These are phyloP conservation scores for Morella rubra DNA, from an alignment of 306 rosid genomes.

Conservation along the genomic window DNA sequence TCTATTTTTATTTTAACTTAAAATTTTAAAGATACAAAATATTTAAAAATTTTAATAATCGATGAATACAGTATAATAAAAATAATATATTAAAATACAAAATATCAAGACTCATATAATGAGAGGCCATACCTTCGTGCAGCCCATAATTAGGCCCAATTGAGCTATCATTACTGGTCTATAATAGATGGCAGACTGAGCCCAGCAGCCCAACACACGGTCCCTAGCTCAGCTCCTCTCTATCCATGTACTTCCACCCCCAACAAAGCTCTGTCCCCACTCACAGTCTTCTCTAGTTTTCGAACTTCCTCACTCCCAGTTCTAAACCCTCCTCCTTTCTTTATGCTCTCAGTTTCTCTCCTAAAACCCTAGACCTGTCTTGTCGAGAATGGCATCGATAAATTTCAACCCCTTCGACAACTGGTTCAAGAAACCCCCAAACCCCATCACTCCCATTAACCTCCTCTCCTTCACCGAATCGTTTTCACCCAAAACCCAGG, in stretches of 20 bases:
- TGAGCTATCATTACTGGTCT: too few relatives aligned
- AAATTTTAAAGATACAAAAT: too few relatives aligned
- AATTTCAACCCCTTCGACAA: constrained; percentile 72
- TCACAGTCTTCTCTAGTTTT: background rate
- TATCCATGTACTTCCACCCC: background rate
- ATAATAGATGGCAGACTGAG: too few relatives aligned
- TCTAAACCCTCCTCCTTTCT: background rate
- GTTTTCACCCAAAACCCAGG: constrained; percentile 14
- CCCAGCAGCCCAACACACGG: too few relatives aligned
- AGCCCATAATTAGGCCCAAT: too few relatives aligned
- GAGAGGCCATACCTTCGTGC: too few relatives aligned
- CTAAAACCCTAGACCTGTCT: background rate
- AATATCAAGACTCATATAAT: too few relatives aligned
- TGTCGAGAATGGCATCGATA: constrained; percentile 64
- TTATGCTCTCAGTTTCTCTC: too few relatives aligned
- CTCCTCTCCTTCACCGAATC: constrained; percentile 39
- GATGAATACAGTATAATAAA: too few relatives aligned
- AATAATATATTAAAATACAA: too few relatives aligned
- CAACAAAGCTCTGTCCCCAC: background rate
- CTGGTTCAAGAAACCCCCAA: constrained; percentile 78
- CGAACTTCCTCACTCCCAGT: background rate
- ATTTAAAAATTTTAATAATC: too few relatives aligned
- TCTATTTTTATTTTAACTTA: too few relatives aligned
- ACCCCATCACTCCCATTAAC: constrained; percentile 51
- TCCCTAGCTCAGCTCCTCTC: background rate